Base-by-base conservation (phyloP, 169 alveolate genomes). In the Plasmodium reichenowi region DNA sequence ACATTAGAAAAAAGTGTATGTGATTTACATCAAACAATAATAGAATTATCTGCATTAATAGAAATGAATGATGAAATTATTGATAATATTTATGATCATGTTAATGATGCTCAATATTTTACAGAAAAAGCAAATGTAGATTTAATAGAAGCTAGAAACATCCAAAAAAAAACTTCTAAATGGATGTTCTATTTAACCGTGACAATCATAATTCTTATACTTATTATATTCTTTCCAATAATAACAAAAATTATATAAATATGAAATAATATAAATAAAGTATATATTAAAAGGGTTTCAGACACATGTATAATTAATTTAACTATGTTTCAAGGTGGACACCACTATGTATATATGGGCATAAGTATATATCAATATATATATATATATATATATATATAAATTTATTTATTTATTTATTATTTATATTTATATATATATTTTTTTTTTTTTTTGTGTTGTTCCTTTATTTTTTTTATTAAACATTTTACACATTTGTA, bases 41-140 rank as follows among this genome's bases (percentile, higher is more conserved):
- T 80, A 56, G 90, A 80, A 54, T 48, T 80, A 48, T 59, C 90
- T 26, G 90, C 90, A 29, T 59, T 80, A 9, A 68, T 80, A 43
- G 90, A 80, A 72, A 80, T 80, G 80, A 80, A 80, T 68, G 90
- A 80, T 56, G 90, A 80, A 24, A 74, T 80, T 2, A 80, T 80
- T 26, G 68, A 59, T 80, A 80, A 58, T 22, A 70, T 80, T 45
- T 62, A 80, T 72, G 85, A 80, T 15, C 52, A 80, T 68, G 64
- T 80, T 6, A 60, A 80, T 22, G 90, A 80, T 63, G 90, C 90
- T n/a, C 90, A 80, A 17, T 45, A 67, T 62, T 80, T 80, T 60
- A 80, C 90, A 48, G 90, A 80, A 72, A 80, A 80, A 63, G 90
- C 90, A 38, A 80, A 80, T 80, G 90, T 56, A 10, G 90, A 80